Base-by-base conservation (phyloP, 192 early-diverging fungal genomes). In the Linnemannia zychae region DNA sequence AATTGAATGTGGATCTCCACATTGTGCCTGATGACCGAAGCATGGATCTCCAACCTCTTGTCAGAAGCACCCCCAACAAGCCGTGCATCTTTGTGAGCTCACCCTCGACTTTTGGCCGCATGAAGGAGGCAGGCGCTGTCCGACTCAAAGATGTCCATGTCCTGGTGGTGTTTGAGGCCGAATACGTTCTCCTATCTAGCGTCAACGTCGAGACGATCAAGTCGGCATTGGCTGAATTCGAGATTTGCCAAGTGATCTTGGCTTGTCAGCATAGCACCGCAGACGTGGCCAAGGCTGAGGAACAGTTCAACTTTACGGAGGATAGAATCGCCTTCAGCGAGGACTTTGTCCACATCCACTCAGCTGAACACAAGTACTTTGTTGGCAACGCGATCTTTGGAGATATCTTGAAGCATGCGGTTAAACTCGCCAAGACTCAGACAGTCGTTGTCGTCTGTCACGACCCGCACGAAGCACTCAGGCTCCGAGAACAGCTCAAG, bases 131-230 rank as follows among this genome's bases (percentile, higher is more conserved):
- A 38, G n/a, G 37, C 12, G 36, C 77, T 0, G 67, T 82, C 60
- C 49, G 20, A 28, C 69, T 69, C 31, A 72, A 76, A 38, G 40
- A 60, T 1, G 74, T 79, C 16, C 46, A 68, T 48, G 36, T 75
- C 28, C 15, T 85, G 69, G 40, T 79, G 1, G 70, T 85, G 17
- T 85, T 57, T 47, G 83, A 85, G 63, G 83, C 83, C 24, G 83
- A 85, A 40, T 79, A 79, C 38, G 73, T 76, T n/a, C 17, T 76
- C 11, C 74, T 67, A 9, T 57, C 24, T 24, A 38, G 46, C 31
- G 11, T 9, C n/a, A 16, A 73, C 28, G 36, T 76, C 18, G 33
- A 76, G 48, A n/a, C 22, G 1, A 76, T 85, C 33, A 63, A 33
- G 7, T 17, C 36, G n/a, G 20, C 69, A 0, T 22, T 85, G 44